Conservation (phyloP, 2,329 filamentous ascomycete genomes). For the Nectriaceae sp. region DNA sequence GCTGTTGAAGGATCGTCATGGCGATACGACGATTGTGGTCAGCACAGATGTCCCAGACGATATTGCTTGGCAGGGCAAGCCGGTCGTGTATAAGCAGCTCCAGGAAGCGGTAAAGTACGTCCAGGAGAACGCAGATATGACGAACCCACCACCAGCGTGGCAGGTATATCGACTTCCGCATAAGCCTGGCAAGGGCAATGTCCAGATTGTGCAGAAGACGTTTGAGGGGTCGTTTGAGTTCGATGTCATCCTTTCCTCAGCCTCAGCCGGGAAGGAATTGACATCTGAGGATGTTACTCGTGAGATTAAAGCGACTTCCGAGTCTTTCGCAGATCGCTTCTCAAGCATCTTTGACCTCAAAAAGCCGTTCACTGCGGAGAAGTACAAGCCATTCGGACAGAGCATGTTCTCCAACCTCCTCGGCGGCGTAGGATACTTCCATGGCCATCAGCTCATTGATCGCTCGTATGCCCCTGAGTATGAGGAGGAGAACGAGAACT, state of each 20-base stretch:
- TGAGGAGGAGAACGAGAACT: slow-evolving; percentile 91
- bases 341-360: slow-evolving; percentile 65
- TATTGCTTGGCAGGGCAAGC: slow-evolving; percentile 83
- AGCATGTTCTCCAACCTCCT: slow-evolving; percentile 93
- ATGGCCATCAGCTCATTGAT: slow-evolving; percentile 85
- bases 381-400: slow-evolving; percentile 79
- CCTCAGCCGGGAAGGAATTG: slow-evolving; percentile 59
- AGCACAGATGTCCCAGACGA: slow-evolving; percentile 69
- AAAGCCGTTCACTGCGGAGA: slow-evolving; percentile 71
- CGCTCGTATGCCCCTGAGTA: slow-evolving; percentile 91
- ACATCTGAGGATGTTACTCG: slow-evolving; percentile 66
- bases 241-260: slow-evolving; percentile 86
- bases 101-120: slow-evolving; percentile 52
- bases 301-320: slow-evolving; percentile 66
- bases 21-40: slow-evolving; percentile 75
- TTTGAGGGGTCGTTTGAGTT: slow-evolving; percentile 92
- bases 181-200: slow-evolving; percentile 69
- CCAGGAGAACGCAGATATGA: slow-evolving; percentile 49
- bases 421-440: slow-evolving; percentile 93
- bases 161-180: slow-evolving; percentile 82
- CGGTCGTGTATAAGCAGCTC: slow-evolving; percentile 56
- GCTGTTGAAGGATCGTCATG: slow-evolving; percentile 66
- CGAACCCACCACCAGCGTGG: slow-evolving; percentile 79
- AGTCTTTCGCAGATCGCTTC: slow-evolving; percentile 76
- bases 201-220: slow-evolving; percentile 87